These are phyloP conservation scores for Plasmodium vivax DNA, from an alignment of 169 alveolate species.

Conservation along the genomic window DNA sequence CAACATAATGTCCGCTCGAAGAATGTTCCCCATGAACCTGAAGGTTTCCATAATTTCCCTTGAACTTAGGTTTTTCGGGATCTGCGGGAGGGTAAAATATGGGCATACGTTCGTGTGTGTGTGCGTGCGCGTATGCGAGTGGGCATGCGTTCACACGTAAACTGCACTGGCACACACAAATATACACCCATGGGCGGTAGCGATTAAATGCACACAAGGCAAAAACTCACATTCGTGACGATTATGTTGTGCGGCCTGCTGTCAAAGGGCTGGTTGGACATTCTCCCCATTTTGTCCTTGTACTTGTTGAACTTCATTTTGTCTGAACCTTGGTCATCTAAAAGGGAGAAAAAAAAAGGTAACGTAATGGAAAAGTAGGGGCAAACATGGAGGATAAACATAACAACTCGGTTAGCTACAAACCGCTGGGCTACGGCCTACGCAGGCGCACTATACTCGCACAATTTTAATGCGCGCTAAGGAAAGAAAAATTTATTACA, in stretches of 20 bases:
- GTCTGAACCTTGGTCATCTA: slow-evolving; percentile 28
- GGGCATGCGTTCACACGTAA: neutral
- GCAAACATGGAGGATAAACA: neutral
- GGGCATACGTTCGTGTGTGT: neutral
- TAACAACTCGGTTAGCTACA: neutral
- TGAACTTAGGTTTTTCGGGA: slow-evolving; percentile 50
- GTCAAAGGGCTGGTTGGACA: slow-evolving; percentile 14
- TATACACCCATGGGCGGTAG: neutral
- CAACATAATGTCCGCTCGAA: slow-evolving; percentile 64
- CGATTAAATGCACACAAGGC: neutral
- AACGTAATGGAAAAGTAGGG: neutral
- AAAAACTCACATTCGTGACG: slow-evolving; percentile 50
- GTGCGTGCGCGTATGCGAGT: neutral
- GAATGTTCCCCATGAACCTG: slow-evolving; percentile 49
- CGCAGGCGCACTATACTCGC: neutral
- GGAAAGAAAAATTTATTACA: slow-evolving; percentile 21
- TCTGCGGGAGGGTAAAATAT: slow-evolving; percentile 1
- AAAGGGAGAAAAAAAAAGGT: neutral
- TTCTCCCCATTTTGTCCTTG: slow-evolving; percentile 25
- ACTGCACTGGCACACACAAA: neutral
- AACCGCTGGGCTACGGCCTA: neutral
- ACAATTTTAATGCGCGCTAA: neutral
- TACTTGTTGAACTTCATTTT: slow-evolving; percentile 33
- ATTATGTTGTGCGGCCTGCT: slow-evolving; percentile 61
- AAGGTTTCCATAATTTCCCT: slow-evolving; percentile 58